A percentile compares a stretch with the other conserved stretches of the same genome.
These are phyloP conservation scores for Thalassiosira mediterranea DNA, from an alignment of 352 stramenopile genomes.

Conservation along the genomic window DNA sequence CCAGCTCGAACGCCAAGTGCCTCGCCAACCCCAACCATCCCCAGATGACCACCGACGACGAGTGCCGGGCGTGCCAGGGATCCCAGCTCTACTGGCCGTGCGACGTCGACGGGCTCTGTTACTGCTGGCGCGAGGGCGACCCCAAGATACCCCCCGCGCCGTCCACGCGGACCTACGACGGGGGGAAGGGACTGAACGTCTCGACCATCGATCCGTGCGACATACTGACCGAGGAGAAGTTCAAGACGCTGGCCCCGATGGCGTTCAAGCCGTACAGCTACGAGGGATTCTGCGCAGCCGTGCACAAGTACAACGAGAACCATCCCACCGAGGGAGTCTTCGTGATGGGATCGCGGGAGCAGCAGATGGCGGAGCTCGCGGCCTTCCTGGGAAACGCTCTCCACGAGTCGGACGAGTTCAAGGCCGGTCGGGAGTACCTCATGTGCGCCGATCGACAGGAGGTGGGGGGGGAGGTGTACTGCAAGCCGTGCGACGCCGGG, in stretches of 20 bases:
- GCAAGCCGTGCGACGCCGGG: slow-evolving; percentile 42
- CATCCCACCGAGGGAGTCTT: slow-evolving; percentile 45
- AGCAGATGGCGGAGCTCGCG: slow-evolving; percentile 32
- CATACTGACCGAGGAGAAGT: slow-evolving; percentile 32
- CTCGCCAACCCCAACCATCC: slow-evolving; percentile 51
- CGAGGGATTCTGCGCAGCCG: slow-evolving; percentile 37
- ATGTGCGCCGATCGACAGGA: slow-evolving; percentile 35
- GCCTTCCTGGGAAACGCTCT: slow-evolving; percentile 48
- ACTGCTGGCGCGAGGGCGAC: slow-evolving; percentile 45
- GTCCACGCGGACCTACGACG: background rate
- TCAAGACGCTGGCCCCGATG: slow-evolving; percentile 29
- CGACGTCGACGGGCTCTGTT: slow-evolving; percentile 30
- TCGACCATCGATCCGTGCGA: slow-evolving; percentile 11
- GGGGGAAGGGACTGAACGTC: slow-evolving; percentile 13
- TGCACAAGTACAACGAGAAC: slow-evolving; percentile 38
- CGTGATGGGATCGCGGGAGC: slow-evolving; percentile 31
- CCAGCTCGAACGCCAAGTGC: slow-evolving; percentile 18
- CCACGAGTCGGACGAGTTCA: slow-evolving; percentile 55
- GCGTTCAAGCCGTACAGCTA: slow-evolving; percentile 50
- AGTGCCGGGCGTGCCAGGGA: slow-evolving; percentile 17
- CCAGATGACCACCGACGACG: slow-evolving; percentile 36
- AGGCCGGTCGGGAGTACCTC: slow-evolving; percentile 43
- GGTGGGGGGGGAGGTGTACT: slow-evolving; percentile 40
- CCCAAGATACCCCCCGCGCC: slow-evolving; percentile 49
- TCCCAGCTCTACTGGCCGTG: slow-evolving; percentile 49